Base-by-base conservation (phyloP, 768 basidiomycete genomes). In the Mycena leptocephala region DNA sequence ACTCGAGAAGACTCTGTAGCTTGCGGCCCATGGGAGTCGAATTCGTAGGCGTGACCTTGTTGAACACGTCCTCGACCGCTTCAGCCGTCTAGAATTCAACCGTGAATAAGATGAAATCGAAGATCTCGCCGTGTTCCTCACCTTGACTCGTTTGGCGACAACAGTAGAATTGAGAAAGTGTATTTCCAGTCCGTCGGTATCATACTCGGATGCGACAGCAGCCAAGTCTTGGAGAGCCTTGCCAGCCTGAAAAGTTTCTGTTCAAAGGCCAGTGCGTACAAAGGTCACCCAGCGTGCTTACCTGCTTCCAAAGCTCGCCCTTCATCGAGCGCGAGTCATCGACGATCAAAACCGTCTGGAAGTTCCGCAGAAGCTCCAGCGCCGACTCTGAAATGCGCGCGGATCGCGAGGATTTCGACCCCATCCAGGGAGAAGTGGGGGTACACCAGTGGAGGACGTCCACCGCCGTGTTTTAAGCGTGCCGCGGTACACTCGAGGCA, bases 281-380 rank as follows among this genome's bases (percentile, higher is more conserved):
- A 8, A 58, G 33, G 16, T 6, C 59, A 61, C 13, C 26, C 43
- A 20, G 58, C 66, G 26, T 7, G 61, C 82, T 14, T 28, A 90
- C 90, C 85, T 90, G 88, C 7, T 76, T 70, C 92, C 92, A 93
- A 13, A 84, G 80, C 3, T 53, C 48, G 11, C 87, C 89, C 30
- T 71, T 71, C 92, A 92, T 92, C 7, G 90, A 90, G 8, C 82
- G 82, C 14, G 91, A 92, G 78, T 92, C 92, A 79, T 91, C 90
- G 67, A 92, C 85, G 62, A 92, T 80, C 35, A 92, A 81, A 10
- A 91, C 87, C 2, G 90, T 91, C 65, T 92, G 87, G 76, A 89
- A 92, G 39, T 71, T 59, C 16, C 75, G 69, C 69, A 76, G 69
- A 14, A 76, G 68, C 63, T 76, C 75, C 39, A 76, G 51, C 13